Evolutionary conservation across 164 flowering plant genomes (phyloP), one percentile per base, ranked within the genome.

Genomic region (Echeveria elegans): DNA sequence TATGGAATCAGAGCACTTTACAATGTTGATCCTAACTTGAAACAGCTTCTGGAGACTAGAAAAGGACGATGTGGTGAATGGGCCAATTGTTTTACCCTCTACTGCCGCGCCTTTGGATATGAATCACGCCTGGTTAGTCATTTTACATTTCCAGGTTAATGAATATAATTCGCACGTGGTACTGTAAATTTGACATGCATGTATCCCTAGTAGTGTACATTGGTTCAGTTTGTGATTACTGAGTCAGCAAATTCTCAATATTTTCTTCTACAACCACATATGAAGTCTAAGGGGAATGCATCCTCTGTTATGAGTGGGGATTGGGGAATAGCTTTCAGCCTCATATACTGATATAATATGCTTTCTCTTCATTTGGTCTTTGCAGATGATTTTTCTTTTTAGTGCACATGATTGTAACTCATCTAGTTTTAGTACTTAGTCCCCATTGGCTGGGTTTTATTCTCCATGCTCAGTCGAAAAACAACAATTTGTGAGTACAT

Each of bases 31-130:
- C 68, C 14, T 30, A 64, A 48, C 50, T 11, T 58, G 24, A 23
- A 6, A 71, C 84, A 94, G 99, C 96, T 94, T 66, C 62, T 91
- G 50, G 97, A 94, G 77, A 94, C 99, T 70, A 83, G 87, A 73
- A 83, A 73, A 70, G 99, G 99, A 3, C 93, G 96, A 16, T 94
- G 99, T 76, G 99, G 99, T 70, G 99, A 94, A 77, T 94, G 97
- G 97, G 99, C 96, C 59, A 94, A 94, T 80, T 94, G 97, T 84
- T 94, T 91, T 78, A 91, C 97, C 5, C 84, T 91, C 60, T 94
- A 91, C 72, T 94, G 99, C 69, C 89, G 97, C 68, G 85, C 93
- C 68, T 89, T 91, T 83, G 96, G 95, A 69, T 91, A 84, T 77
- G 90, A 88, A 41, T 74, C 97, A 71, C 96, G 97, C 69, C 73